Percentiles rank a stretch among this genome's conserved stretches.
These are phyloP conservation scores for Boletus tomentosulus DNA, from an alignment of 768 basidiomycete genomes.

Conservation along the genomic window DNA sequence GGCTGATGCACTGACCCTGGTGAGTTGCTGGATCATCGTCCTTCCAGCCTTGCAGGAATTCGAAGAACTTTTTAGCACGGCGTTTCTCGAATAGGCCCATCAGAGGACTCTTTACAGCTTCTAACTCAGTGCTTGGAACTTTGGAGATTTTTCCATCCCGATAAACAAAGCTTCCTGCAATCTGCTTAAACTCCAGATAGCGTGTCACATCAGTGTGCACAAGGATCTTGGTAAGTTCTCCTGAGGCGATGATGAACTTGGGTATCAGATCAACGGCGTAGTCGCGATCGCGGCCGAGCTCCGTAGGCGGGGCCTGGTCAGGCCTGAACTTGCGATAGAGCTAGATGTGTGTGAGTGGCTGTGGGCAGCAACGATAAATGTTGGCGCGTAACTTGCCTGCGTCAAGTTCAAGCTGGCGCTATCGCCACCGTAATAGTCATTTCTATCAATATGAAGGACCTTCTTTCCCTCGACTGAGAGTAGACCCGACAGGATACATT, in stretches of 20 bases:
- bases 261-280: constrained; percentile 97
- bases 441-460: constrained; percentile 97
- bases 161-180: constrained; percentile 97
- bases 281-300: constrained; percentile 94
- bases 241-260: constrained; percentile 98
- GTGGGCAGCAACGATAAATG: background rate
- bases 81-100: constrained; percentile 99
- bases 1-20: constrained; percentile 59
- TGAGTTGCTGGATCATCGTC: constrained; percentile 96
- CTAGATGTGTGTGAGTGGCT: constrained; percentile 40
- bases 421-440: constrained; percentile 98
- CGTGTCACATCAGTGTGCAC: constrained; percentile 98
- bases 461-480: constrained; percentile 99
- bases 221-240: constrained; percentile 95
- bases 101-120: constrained; percentile 89
- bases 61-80: constrained; percentile 97
- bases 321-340: constrained; percentile 94
- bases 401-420: constrained; percentile 96
- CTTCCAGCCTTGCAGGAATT: constrained; percentile 93
- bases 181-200: constrained; percentile 99
- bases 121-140: constrained; percentile 96
- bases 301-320: constrained; percentile 67
- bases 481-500: constrained; percentile 96
- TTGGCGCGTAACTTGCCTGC: constrained; percentile 56
- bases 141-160: constrained; percentile 96